Evolutionary conservation across 331 rosid species (phyloP).

Genomic region (Acacia pycnantha): DNA sequence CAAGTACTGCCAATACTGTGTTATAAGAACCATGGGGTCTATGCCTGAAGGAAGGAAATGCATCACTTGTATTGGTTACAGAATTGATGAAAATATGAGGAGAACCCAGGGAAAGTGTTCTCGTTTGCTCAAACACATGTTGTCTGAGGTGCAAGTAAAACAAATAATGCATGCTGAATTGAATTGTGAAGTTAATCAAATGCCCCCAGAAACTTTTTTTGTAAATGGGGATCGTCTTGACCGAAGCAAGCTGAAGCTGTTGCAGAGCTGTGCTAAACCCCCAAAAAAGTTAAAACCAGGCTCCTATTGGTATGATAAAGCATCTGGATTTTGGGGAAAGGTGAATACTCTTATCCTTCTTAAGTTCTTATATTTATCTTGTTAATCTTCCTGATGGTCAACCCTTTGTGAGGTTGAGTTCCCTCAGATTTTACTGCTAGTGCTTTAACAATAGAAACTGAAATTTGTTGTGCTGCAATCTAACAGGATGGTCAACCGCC

Average conservation of each 20-base stretch:
- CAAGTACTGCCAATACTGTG: constrained; percentile 70
- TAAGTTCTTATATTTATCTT: neutral
- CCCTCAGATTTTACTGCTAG: neutral
- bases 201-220: constrained; percentile 45
- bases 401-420: neutral
- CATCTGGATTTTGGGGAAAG: constrained; percentile 95
- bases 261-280: constrained; percentile 54
- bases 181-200: constrained; percentile 60
- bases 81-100: constrained; percentile 67
- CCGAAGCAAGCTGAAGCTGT: constrained; percentile 42
- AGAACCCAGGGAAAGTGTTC: constrained; percentile 59
- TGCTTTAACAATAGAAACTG: neutral
- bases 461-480: constrained; percentile 21
- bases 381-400: neutral
- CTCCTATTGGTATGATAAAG: constrained; percentile 84
- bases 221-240: constrained; percentile 58
- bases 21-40: constrained; percentile 82
- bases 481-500: constrained; percentile 71
- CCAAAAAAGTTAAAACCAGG: constrained; percentile 81
- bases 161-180: constrained; percentile 54
- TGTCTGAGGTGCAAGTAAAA: constrained; percentile 46
- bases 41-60: constrained; percentile 99
- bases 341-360: constrained; percentile 41
- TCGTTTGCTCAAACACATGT: constrained; percentile 57
- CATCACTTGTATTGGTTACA: constrained; percentile 59